A percentile compares a stretch with the other conserved stretches of the same genome.
Conservation (phyloP, 1,284 basidiomycete species). For the Farysia itapuensis region DNA sequence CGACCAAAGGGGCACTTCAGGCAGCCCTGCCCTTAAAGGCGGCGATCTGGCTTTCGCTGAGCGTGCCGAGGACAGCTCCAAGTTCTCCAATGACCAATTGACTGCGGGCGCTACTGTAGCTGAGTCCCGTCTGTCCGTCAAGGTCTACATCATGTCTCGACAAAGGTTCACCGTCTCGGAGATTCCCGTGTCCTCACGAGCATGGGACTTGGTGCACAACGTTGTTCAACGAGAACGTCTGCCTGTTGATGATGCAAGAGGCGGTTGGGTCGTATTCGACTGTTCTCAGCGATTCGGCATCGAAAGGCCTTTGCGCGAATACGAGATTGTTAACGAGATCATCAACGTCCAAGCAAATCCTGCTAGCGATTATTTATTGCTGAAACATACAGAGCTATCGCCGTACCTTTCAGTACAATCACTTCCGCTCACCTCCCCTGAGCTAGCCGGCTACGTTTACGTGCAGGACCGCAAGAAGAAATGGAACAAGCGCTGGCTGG, state of each 20-base stretch:
- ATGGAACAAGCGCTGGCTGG: conserved; percentile 57
- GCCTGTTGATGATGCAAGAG: conserved; percentile 35
- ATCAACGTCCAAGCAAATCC: conserved; percentile 33
- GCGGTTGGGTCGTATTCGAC: conserved; percentile 55
- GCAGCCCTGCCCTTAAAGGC: too few species aligned
- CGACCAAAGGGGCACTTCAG: too few species aligned
- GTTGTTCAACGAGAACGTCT: conserved; percentile 39
- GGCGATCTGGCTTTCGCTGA: too few species aligned
- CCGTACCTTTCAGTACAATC: conserved; percentile 41
- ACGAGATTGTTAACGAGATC: conserved; percentile 52
- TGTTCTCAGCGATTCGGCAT: conserved; percentile 46
- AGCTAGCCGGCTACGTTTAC: conserved; percentile 52
- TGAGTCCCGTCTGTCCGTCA: conserved; percentile 20
- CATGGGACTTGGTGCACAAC: conserved; percentile 41
- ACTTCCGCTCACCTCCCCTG: conserved; percentile 42
- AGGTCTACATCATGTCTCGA: conserved; percentile 42
- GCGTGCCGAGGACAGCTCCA: too few species aligned
- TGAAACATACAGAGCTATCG: conserved; percentile 51
- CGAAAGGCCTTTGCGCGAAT: conserved; percentile 57
- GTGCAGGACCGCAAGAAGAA: conserved; percentile 50
- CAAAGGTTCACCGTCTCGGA: conserved; percentile 42
- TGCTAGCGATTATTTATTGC: conserved; percentile 44
- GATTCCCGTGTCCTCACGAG: conserved; percentile 38
- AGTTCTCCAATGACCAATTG: too few species aligned
- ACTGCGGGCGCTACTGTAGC: background rate